phyloP scores from a whole-genome alignment of 257 asterid species.

The Ehretia macrophylla region DNA sequence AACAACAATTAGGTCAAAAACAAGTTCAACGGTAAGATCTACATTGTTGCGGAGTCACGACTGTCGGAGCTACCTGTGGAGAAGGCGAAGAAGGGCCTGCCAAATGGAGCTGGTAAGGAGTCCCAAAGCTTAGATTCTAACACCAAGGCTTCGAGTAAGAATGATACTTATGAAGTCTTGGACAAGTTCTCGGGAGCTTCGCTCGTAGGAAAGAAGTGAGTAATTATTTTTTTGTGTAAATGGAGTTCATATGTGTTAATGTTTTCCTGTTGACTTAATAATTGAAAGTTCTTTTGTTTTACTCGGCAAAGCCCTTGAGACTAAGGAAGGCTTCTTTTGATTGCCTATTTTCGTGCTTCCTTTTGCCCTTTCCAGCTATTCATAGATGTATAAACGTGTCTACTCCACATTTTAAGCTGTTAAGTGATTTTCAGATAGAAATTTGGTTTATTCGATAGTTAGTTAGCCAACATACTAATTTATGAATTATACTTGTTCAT shows the following conservation, averaged over 20 bases:
- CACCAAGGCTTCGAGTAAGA: slow-evolving; percentile 59
- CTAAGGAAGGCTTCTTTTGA: too few species aligned
- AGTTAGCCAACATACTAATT: too few species aligned
- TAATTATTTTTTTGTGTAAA: slow-evolving; percentile 1
- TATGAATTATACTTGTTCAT: too few species aligned
- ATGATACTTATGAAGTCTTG: slow-evolving; percentile 75
- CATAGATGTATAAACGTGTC: too few species aligned
- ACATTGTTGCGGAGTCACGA: slow-evolving; percentile 85
- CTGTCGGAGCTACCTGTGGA: slow-evolving; percentile 90
- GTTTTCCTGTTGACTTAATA: too few species aligned
- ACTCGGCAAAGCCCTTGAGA: too few species aligned
- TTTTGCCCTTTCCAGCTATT: too few species aligned
- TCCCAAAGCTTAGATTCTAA: slow-evolving; percentile 48
- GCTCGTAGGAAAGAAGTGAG: slow-evolving; percentile 71
- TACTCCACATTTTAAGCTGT: too few species aligned
- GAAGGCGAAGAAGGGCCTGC: slow-evolving; percentile 52
- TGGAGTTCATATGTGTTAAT: too few species aligned
- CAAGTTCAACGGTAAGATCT: slow-evolving; percentile 74
- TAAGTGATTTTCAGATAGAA: too few species aligned
- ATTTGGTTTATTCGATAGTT: too few species aligned
- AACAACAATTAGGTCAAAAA: slow-evolving; percentile 49
- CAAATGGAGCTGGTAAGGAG: slow-evolving; percentile 45
- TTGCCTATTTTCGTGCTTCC: slow-evolving; percentile 9
- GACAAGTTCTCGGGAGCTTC: slow-evolving; percentile 63
- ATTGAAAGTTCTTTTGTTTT: too few species aligned